Conservation (phyloP, 148 eudicot species). For the Rhododendron williamsianum region DNA sequence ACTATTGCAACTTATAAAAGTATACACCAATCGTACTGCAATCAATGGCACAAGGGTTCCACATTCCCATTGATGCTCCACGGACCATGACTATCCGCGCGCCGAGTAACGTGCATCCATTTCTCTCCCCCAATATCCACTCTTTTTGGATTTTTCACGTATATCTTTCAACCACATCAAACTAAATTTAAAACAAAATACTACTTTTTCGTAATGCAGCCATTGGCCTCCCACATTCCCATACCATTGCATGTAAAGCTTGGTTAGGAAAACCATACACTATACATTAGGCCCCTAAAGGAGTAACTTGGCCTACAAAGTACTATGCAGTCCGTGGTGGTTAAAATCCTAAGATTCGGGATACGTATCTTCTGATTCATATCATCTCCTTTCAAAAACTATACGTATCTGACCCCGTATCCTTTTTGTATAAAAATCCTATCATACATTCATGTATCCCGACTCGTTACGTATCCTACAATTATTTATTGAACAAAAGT, state of each 20-base stretch:
- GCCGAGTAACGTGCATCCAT: neutral
- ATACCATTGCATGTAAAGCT: neutral
- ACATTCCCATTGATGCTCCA: neutral
- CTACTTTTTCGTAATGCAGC: neutral
- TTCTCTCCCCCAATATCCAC: neutral
- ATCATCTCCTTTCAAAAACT: no score
- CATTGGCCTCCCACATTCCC: neutral
- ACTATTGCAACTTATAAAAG: neutral
- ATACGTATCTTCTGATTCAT: no score
- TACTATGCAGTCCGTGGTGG: no score
- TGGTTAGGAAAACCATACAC: neutral
- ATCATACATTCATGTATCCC: no score
- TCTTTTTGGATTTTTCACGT: neutral
- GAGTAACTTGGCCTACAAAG: neutral
- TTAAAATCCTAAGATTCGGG: no score
- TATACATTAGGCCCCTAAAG: neutral
- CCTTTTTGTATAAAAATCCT: no score
- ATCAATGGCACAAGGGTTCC: neutral
- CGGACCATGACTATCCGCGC: neutral
- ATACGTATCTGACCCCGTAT: no score
- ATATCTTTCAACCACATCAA: neutral
- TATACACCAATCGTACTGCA: neutral
- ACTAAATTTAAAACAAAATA: neutral
- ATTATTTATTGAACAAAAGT: no score
- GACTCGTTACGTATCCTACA: no score